phyloP scores from a whole-genome alignment of 176 grass and related monocot genomes.

The Pontederia crassipes region DNA sequence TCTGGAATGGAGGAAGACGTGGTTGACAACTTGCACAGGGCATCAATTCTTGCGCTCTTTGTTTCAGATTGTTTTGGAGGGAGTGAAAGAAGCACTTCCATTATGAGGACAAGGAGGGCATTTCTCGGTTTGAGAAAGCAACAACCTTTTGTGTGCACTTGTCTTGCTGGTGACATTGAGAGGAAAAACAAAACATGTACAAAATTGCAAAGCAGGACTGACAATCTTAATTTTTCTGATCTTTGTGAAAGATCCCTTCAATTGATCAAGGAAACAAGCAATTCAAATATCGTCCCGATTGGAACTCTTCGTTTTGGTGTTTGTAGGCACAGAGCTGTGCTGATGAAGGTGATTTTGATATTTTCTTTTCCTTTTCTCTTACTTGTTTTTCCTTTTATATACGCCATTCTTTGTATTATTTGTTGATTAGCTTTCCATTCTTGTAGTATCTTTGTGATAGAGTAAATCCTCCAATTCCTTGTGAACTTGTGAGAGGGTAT shows the following conservation, averaged over 20 bases:
- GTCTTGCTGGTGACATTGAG: slow-evolving; percentile 36
- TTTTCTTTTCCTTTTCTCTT: neutral
- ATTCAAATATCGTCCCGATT: slow-evolving; percentile 87
- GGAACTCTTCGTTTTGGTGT: slow-evolving; percentile 75
- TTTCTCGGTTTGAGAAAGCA: slow-evolving; percentile 70
- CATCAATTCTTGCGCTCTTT: slow-evolving; percentile 84
- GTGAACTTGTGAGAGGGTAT: slow-evolving; percentile 91
- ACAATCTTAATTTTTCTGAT: slow-evolving; percentile 33
- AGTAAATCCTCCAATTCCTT: slow-evolving; percentile 81
- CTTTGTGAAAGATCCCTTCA: slow-evolving; percentile 65
- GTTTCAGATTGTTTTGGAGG: slow-evolving; percentile 99
- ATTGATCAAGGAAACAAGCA: slow-evolving; percentile 72
- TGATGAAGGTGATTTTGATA: slow-evolving; percentile 67
- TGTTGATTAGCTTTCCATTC: neutral
- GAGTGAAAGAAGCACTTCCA: slow-evolving; percentile 64
- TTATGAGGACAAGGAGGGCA: slow-evolving; percentile 55
- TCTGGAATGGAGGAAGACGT: slow-evolving; percentile 42
- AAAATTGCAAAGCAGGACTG: slow-evolving; percentile 23
- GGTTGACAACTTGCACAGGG: slow-evolving; percentile 53
- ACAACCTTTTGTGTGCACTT: slow-evolving; percentile 92
- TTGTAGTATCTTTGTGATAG: slow-evolving; percentile 93
- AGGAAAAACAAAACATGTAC: slow-evolving; percentile 28
- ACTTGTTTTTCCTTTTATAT: neutral
- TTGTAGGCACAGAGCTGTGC: slow-evolving; percentile 91
- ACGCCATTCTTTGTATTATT: neutral